phyloP scores from a whole-genome alignment of 2,329 filamentous ascomycete species.

The Colletotrichum plurivorum region DNA sequence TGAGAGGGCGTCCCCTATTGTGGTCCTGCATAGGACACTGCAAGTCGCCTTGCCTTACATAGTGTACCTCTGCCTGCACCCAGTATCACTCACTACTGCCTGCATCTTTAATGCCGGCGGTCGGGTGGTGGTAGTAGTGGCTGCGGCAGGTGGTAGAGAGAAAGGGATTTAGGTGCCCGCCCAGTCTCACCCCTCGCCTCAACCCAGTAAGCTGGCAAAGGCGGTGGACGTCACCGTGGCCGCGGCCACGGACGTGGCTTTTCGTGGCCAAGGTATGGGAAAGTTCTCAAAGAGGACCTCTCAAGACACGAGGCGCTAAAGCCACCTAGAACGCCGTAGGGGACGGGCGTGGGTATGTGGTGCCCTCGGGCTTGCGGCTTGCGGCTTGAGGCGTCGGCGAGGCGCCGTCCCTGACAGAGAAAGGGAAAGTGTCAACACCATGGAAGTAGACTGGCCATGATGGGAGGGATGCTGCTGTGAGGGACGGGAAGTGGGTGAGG shows the following conservation, averaged over 20 bases:
- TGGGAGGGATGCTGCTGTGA: slow-evolving; percentile 30
- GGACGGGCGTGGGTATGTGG: slow-evolving; percentile 12
- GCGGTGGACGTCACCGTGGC: slow-evolving; percentile 13
- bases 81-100: background rate
- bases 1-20: background rate
- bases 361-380: too few relatives aligned
- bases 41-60: background rate
- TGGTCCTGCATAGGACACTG: background rate
- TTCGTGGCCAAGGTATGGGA: background rate
- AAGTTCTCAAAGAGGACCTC: slow-evolving; percentile 23
- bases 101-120: slow-evolving; percentile 22
- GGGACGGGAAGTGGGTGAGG: slow-evolving; percentile 16
- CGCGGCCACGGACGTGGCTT: slow-evolving; percentile 23
- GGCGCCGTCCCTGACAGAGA: slow-evolving; percentile 38
- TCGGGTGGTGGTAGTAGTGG: slow-evolving; percentile 22
- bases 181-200: background rate
- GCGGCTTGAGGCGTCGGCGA: slow-evolving; percentile 32
- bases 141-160: background rate
- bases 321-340: slow-evolving; percentile 14
- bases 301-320: slow-evolving; percentile 32
- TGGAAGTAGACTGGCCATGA: slow-evolving; percentile 23
- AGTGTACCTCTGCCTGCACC: background rate
- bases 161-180: background rate
- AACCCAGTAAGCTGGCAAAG: background rate
- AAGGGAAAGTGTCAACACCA: slow-evolving; percentile 33